phyloP scores from a whole-genome alignment of 306 rosid genomes.

The Luffa acutangula region DNA sequence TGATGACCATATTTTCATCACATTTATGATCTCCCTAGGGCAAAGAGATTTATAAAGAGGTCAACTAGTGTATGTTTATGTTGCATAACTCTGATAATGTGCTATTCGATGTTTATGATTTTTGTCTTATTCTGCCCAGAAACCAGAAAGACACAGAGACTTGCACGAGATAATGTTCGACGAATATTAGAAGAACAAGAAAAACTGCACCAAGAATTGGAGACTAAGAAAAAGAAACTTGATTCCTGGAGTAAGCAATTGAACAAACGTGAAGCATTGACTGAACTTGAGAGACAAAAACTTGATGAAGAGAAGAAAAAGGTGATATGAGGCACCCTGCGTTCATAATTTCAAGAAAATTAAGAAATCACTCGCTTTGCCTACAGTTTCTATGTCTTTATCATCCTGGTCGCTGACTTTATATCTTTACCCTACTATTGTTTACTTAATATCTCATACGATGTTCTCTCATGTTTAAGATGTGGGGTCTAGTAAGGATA shows the following conservation, averaged over 20 bases:
- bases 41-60: neutral
- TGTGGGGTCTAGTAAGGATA: neutral
- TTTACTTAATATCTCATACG: neutral
- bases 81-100: neutral
- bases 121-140: conserved; percentile 31
- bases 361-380: neutral
- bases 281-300: conserved; percentile 78
- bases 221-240: conserved; percentile 59
- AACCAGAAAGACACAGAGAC: conserved; percentile 63
- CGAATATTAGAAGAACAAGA: conserved; percentile 79
- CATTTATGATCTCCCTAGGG: neutral
- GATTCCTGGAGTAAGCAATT: conserved; percentile 79
- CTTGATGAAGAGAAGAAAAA: conserved; percentile 80
- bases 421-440: neutral
- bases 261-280: conserved; percentile 73
- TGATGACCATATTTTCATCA: neutral
- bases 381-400: neutral
- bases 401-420: neutral
- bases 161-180: conserved; percentile 48
- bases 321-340: conserved; percentile 27
- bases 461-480: neutral
- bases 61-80: neutral
- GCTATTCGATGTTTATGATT: neutral
- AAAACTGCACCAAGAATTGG: conserved; percentile 62
- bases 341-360: neutral